A percentile compares a stretch with the other conserved stretches of the same genome.
Conservation (phyloP, 805 yeast genomes). For the Saccharomycopsis sp. region DNA sequence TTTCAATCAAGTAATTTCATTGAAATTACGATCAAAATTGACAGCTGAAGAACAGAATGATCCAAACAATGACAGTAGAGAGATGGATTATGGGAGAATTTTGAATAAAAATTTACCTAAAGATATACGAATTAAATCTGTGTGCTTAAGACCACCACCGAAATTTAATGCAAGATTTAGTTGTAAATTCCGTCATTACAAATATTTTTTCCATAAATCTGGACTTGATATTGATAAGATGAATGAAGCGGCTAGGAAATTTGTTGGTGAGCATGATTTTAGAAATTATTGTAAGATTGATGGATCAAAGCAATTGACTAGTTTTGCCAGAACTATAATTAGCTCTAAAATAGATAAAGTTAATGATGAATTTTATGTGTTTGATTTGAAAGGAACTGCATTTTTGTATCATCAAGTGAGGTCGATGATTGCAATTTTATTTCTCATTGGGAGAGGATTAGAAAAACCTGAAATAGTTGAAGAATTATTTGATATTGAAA, state of each 20-base stretch:
- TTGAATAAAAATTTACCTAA: constrained; percentile 72
- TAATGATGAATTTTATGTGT: constrained; percentile 39
- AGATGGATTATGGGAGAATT: constrained; percentile 68
- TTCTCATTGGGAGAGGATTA: constrained; percentile 70
- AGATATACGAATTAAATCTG: constrained; percentile 76
- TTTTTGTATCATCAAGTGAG: constrained; percentile 98
- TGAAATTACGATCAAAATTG: constrained; percentile 65
- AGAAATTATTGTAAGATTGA: constrained; percentile 92
- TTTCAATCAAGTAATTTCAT: constrained; percentile 85
- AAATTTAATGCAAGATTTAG: constrained; percentile 90
- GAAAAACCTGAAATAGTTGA: constrained; percentile 56
- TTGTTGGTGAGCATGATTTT: constrained; percentile 79
- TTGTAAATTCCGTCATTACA: constrained; percentile 79
- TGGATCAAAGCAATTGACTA: constrained; percentile 86
- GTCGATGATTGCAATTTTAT: constrained; percentile 82
- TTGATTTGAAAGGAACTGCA: constrained; percentile 81
- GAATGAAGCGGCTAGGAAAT: constrained; percentile 57
- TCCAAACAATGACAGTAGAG: constrained; percentile 51
- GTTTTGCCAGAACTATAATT: constrained; percentile 59
- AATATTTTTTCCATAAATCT: constrained; percentile 60
- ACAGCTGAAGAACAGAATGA: constrained; percentile 53
- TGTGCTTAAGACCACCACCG: constrained; percentile 75
- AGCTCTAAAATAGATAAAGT: constrained; percentile 40
- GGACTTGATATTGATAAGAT: constrained; percentile 56
- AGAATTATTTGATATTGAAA: constrained; percentile 50